Base-by-base conservation (phyloP, 164 flowering plant species). In the Cinnamomum chago region DNA sequence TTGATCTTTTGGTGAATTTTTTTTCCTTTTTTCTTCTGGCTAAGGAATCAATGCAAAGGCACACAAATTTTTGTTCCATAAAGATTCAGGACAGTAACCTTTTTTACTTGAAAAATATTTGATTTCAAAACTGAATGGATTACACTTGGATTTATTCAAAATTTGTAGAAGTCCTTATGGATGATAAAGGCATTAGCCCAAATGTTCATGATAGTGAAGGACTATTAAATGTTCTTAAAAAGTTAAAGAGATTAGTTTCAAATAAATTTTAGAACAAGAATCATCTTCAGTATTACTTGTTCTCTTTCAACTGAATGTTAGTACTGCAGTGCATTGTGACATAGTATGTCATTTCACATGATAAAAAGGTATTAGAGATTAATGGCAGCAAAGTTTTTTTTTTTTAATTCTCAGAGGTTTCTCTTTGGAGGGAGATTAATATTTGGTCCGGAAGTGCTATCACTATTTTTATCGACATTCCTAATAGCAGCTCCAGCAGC, bases 401-500 rank as follows among this genome's bases (percentile, higher is more conserved):
- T n/a, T 24, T 58, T 64, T 73, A 18, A 65, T n/a, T 67, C 72
- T 64, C 93, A 95, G 98, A 89, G 77, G 87, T 95, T 95, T 79
- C 80, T 84, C 67, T 95, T 89, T 74, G 89, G 95, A 33, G 98
- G 98, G 72, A 88, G 95, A 78, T 72, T 91, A 71, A 75, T 94
- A 65, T 92, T 94, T 83, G 98, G 98, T 75, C 98, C 97, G n/a
- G 98, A 94, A 83, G 97, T 73, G 23, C 84, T 85, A 71, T 92
- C 98, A 2, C 62, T 90, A 14, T 77, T 86, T 76, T 77, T 94
- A 18, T 82, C 98, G 1, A 70, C 83, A 22, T 33, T 88, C 75
- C 87, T 94, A 13, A 90, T 94, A 73, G 92, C 80, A n/a, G 90
- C 81, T 15, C 98, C 98, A 50, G 87, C 94, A 25, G 25, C 87